phyloP scores from a whole-genome alignment of 2,329 filamentous ascomycete species.

The Curvularia sp. region DNA sequence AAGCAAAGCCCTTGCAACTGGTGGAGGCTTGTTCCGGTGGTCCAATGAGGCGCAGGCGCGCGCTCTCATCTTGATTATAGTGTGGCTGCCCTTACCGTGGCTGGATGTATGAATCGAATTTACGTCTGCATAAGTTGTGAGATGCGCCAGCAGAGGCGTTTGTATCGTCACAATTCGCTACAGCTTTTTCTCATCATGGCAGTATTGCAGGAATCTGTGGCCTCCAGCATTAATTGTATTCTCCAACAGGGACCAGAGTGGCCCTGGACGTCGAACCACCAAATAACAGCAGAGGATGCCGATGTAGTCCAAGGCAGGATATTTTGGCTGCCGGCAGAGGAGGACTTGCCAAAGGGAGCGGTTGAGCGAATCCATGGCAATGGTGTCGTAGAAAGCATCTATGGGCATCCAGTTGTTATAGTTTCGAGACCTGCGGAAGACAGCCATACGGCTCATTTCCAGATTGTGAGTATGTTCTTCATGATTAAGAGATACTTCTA shows the following conservation, averaged over 20 bases:
- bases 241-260: conserved; percentile 11
- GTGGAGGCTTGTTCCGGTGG: not conserved
- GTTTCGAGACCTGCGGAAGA: conserved; percentile 42
- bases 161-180: not conserved
- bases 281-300: conserved; percentile 20
- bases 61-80: not conserved
- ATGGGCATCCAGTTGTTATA: conserved; percentile 45
- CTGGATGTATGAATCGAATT: not conserved
- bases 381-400: conserved; percentile 43
- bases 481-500: conserved; percentile 7
- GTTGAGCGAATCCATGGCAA: conserved; percentile 43
- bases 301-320: conserved; percentile 38
- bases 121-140: not conserved
- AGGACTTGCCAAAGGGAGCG: conserved; percentile 37
- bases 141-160: not conserved
- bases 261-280: conserved; percentile 20
- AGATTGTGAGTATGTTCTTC: conserved; percentile 38
- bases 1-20: not conserved
- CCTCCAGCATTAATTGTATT: conserved; percentile 8
- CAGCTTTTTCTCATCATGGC: not conserved
- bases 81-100: not conserved
- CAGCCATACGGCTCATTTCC: conserved; percentile 41
- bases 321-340: conserved; percentile 43
- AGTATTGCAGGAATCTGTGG: not conserved
- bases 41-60: conserved; percentile 7